Percentiles rank a stretch among this genome's conserved stretches.
Evolutionary conservation across 2,329 filamentous ascomycete species (phyloP).

Genomic region (Sphaerulina vaccinii): DNA sequence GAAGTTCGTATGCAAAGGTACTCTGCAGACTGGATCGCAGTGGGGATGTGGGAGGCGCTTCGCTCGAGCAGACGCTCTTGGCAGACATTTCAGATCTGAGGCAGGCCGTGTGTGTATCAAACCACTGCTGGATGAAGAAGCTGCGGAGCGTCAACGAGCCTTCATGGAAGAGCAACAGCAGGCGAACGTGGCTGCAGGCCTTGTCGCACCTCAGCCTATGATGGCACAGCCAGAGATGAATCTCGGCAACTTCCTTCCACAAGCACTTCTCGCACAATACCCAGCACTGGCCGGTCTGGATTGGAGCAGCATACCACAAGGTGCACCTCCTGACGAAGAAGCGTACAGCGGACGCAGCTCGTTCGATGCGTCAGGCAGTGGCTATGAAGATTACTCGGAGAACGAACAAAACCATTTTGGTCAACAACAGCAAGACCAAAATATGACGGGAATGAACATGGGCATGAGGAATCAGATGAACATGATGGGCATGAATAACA

Average conservation of each 20-base stretch:
- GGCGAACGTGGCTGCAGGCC: conserved; percentile 47
- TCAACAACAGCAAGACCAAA: conserved; percentile 20
- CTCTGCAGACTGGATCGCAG: conserved; percentile 74
- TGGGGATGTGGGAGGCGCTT: conserved; percentile 96
- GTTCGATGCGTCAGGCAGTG: conserved; percentile 66
- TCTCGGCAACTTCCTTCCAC: conserved; percentile 70
- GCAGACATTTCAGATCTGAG: conserved; percentile 82
- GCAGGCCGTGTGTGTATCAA: conserved; percentile 96
- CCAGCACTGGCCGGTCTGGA: conserved; percentile 88
- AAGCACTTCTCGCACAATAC: conserved; percentile 85
- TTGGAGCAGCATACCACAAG: conserved; percentile 74
- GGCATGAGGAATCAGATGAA: conserved; percentile 17
- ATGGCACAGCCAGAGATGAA: conserved; percentile 44
- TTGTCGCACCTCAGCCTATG: conserved; percentile 36
- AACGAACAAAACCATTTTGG: conserved; percentile 40
- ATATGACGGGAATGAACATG: conserved; percentile 26
- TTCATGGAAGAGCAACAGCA: conserved; percentile 62
- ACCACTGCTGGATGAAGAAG: conserved; percentile 92
- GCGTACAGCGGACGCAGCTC: conserved; percentile 70
- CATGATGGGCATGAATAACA: conserved; percentile 23
- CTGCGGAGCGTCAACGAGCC: conserved; percentile 72
- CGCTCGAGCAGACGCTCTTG: conserved; percentile 90
- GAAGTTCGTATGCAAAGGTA: conserved; percentile 95
- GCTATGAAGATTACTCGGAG: conserved; percentile 66
- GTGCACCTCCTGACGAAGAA: conserved; percentile 43